A percentile compares a stretch with the other conserved stretches of the same genome.
phyloP scores from a whole-genome alignment of 352 stramenopile species.

The Detonula confervacea region DNA sequence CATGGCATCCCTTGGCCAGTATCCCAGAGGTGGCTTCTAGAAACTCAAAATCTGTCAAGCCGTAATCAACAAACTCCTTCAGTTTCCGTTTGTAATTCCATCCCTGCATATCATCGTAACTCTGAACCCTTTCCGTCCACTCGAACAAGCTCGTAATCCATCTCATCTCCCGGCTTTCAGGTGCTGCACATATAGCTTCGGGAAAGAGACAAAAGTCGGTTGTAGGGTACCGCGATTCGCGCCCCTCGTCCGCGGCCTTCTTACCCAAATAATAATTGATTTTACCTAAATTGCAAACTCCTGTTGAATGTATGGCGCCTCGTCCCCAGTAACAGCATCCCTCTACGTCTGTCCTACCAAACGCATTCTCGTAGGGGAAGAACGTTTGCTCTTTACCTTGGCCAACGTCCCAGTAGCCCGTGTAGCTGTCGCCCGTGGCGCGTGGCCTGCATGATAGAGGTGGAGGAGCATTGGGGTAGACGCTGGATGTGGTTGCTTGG shows the following conservation, averaged over 20 bases:
- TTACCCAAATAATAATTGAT: constrained; percentile 52
- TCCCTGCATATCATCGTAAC: constrained; percentile 28
- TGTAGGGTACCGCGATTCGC: constrained; percentile 21
- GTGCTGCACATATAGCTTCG: constrained; percentile 36
- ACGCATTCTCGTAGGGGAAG: constrained; percentile 7
- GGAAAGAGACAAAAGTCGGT: constrained; percentile 54
- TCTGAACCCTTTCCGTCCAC: constrained; percentile 46
- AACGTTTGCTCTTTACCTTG: neutral
- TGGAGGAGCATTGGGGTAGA: constrained; percentile 12
- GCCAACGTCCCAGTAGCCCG: constrained; percentile 2
- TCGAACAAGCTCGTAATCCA: constrained; percentile 51
- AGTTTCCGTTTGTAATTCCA: constrained; percentile 40
- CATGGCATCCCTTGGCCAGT: constrained; percentile 31
- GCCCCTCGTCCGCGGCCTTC: constrained; percentile 8
- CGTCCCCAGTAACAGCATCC: constrained; percentile 59
- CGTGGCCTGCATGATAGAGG: constrained; percentile 1
- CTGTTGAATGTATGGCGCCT: constrained; percentile 40
- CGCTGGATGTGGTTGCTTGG: neutral
- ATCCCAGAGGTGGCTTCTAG: constrained; percentile 26
- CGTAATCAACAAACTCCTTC: constrained; percentile 40
- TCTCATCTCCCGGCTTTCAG: constrained; percentile 32
- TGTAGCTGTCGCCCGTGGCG: neutral
- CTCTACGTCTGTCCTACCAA: constrained; percentile 4
- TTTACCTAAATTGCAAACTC: constrained; percentile 48
- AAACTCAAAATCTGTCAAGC: constrained; percentile 33